phyloP scores from a whole-genome alignment of 225 moss, liverwort and hornwort species.

The Climacium dendroides region DNA sequence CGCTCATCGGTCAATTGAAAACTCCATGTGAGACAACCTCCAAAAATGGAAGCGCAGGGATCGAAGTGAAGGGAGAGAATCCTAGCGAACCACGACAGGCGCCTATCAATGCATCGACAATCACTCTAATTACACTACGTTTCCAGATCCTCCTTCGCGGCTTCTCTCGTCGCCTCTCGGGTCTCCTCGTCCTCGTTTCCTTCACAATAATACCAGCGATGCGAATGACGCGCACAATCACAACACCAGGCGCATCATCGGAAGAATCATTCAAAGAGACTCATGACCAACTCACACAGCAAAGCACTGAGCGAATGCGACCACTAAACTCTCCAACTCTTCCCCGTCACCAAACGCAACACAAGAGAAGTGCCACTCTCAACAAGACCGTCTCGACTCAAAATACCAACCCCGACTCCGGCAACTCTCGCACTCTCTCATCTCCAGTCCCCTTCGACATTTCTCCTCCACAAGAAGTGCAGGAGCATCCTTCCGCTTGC shows the following conservation, averaged over 20 bases:
- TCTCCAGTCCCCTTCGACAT: background rate
- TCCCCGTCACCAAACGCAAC: background rate
- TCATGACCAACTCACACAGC: background rate
- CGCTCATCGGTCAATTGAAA: background rate
- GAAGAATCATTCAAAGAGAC: slow-evolving; percentile 17
- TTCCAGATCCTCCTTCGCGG: background rate
- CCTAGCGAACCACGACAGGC: background rate
- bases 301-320: background rate
- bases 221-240: slow-evolving; percentile 1
- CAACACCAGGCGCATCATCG: background rate
- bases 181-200: background rate
- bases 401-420: background rate
- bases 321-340: background rate
- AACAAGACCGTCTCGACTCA: background rate
- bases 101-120: slow-evolving; percentile 6
- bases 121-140: background rate
- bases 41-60: background rate
- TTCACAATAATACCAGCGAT: background rate
- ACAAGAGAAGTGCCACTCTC: background rate
- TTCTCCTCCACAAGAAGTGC: slow-evolving; percentile 1
- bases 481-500: background rate
- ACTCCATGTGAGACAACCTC: background rate
- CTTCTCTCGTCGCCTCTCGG: background rate
- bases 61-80: background rate
- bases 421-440: background rate